phyloP scores from a whole-genome alignment of 1,284 basidiomycete genomes.

The Puccinia brachypodii region DNA sequence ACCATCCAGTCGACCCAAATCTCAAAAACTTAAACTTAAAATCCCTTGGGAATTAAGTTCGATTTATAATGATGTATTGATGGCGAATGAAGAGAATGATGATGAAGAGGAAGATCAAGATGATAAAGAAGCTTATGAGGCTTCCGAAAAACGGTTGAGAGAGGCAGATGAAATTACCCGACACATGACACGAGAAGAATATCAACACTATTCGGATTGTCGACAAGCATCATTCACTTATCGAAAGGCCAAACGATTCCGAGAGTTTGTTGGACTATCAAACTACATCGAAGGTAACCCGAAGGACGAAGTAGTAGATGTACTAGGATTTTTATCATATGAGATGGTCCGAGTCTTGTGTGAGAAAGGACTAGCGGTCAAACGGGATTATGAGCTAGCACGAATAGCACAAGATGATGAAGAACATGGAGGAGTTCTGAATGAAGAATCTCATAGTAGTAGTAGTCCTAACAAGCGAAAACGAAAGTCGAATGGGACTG shows the following conservation, averaged over 20 bases:
- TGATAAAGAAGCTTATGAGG: conserved; percentile 92
- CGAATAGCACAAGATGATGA: conserved; percentile 25
- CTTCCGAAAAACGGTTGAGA: conserved; percentile 79
- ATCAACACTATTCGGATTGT: conserved; percentile 96
- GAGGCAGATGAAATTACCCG: conserved; percentile 93
- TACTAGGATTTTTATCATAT: conserved; percentile 93
- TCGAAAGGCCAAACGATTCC: conserved; percentile 91
- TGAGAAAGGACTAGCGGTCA: conserved; percentile 77
- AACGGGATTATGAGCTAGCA: conserved; percentile 59
- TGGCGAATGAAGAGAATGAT: conserved; percentile 72
- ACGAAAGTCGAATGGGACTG: background rate
- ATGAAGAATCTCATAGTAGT: conserved; percentile 5
- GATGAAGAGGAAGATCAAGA: conserved; percentile 90
- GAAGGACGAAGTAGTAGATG: conserved; percentile 93
- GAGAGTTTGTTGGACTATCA: conserved; percentile 91
- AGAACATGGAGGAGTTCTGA: background rate
- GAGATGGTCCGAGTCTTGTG: conserved; percentile 94
- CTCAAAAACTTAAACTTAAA: conserved; percentile 90
- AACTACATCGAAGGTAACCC: conserved; percentile 83
- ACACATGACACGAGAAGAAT: conserved; percentile 94
- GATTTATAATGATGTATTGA: conserved; percentile 80
- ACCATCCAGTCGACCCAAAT: conserved; percentile 67
- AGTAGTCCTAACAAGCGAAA: conserved; percentile 38
- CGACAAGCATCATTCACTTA: conserved; percentile 96
- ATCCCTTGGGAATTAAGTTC: conserved; percentile 94